Evolutionary conservation across 352 stramenopile species (phyloP).

Genomic region (Globisporangium perplexum): DNA sequence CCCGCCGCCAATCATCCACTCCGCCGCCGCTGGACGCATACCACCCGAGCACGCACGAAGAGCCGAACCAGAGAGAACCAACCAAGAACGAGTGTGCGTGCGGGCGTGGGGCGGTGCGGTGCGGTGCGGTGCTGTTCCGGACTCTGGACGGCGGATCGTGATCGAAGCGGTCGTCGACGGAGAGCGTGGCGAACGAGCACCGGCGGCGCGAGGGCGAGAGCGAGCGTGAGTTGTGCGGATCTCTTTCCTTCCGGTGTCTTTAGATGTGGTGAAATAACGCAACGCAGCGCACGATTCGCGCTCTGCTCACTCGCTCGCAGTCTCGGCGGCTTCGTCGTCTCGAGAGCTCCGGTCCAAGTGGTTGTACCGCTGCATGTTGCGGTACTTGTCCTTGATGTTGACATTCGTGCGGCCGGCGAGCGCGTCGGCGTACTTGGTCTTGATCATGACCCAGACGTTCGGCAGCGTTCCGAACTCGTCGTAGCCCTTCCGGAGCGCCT

Average conservation of each 20-base stretch:
- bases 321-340: not conserved
- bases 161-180: not conserved
- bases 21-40: not conserved
- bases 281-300: not conserved
- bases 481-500: slow-evolving; percentile 55
- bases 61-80: not conserved
- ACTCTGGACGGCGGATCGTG: not conserved
- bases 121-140: not conserved
- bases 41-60: not conserved
- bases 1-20: not conserved
- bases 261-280: slow-evolving; percentile 6
- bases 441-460: slow-evolving; percentile 70
- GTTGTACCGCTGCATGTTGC: slow-evolving; percentile 54
- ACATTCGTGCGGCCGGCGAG: slow-evolving; percentile 58
- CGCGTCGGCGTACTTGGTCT: slow-evolving; percentile 37
- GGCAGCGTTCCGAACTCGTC: slow-evolving; percentile 35
- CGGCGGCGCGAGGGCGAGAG: no score
- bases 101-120: not conserved
- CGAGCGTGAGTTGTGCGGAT: slow-evolving; percentile 6
- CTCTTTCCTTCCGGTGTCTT: slow-evolving; percentile 2
- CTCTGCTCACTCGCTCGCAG: not conserved
- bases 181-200: not conserved
- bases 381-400: slow-evolving; percentile 83
- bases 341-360: slow-evolving; percentile 13
- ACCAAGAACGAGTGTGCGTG: not conserved